A percentile compares a stretch with the other conserved stretches of the same genome.
phyloP scores from a whole-genome alignment of 2,329 filamentous ascomycete species.

The Cladobotryum mycophilum region DNA sequence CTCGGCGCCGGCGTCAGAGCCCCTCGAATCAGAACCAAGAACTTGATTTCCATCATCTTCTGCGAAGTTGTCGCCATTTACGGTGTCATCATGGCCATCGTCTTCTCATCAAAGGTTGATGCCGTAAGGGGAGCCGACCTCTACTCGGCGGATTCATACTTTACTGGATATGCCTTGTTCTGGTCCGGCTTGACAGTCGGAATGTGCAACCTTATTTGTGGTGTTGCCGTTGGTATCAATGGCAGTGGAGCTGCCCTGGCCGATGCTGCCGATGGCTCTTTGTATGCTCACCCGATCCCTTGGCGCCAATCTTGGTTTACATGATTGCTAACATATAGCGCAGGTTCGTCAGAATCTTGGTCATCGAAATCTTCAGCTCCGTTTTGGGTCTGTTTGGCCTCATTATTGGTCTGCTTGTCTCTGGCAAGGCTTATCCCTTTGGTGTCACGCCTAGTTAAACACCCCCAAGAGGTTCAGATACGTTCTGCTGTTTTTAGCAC shows the following conservation, averaged over 20 bases:
- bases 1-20: slow-evolving; percentile 94
- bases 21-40: slow-evolving; percentile 97
- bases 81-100: slow-evolving; percentile 99
- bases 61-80: slow-evolving; percentile 99
- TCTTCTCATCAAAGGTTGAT: slow-evolving; percentile 86
- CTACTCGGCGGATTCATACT: slow-evolving; percentile 75
- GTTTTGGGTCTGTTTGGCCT: slow-evolving; percentile 93
- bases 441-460: slow-evolving; percentile 11
- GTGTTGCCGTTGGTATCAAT: slow-evolving; percentile 95
- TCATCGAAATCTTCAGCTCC: slow-evolving; percentile 99
- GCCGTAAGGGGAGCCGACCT: slow-evolving; percentile 57
- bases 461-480: not conserved
- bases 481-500: slow-evolving; percentile 6
- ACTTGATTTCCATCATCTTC: slow-evolving; percentile 99
- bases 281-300: slow-evolving; percentile 54
- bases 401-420: slow-evolving; percentile 86
- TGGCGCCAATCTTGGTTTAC: not conserved
- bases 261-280: slow-evolving; percentile 82
- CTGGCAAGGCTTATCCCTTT: slow-evolving; percentile 60
- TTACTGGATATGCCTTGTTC: slow-evolving; percentile 92
- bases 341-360: slow-evolving; percentile 97
- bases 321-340: slow-evolving; percentile 17
- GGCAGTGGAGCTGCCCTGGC: slow-evolving; percentile 93
- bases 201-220: slow-evolving; percentile 91
- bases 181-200: slow-evolving; percentile 94